Evolutionary conservation across 768 basidiomycete genomes (phyloP).

Genomic region (Tulasnella sp.): DNA sequence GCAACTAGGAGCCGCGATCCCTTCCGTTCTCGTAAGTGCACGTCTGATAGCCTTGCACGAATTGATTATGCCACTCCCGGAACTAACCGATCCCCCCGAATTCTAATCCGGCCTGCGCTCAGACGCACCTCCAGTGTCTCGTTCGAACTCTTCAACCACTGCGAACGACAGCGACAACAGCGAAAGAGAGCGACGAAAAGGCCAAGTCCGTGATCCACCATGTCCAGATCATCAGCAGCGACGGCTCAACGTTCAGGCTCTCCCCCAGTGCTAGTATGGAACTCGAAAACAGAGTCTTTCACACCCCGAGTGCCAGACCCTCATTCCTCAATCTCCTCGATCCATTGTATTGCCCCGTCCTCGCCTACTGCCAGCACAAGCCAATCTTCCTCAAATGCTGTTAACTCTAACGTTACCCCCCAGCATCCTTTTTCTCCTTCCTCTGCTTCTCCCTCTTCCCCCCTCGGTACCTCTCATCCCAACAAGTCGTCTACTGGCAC

Average conservation of each 20-base stretch:
- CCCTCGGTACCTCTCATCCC: background rate
- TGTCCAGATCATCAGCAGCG: background rate
- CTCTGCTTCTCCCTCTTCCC: background rate
- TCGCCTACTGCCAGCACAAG: background rate
- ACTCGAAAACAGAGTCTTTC: slow-evolving; percentile 11
- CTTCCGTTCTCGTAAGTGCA: slow-evolving; percentile 2
- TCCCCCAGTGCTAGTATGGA: slow-evolving; percentile 12
- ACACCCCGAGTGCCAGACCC: background rate
- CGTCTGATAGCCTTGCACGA: background rate
- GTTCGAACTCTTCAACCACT: background rate
- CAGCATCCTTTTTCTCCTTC: background rate
- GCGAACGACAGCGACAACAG: background rate
- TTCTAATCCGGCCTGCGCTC: background rate
- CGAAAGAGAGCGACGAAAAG: background rate
- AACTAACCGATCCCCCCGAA: background rate
- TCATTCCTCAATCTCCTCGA: slow-evolving; percentile 8
- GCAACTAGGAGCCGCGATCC: background rate
- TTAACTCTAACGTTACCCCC: background rate
- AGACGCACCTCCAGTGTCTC: background rate
- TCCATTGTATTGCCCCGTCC: background rate
- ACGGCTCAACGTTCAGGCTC: background rate
- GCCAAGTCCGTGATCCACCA: background rate
- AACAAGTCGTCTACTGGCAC: background rate
- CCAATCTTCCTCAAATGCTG: background rate
- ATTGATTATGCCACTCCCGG: background rate